Evolutionary conservation across 352 stramenopile genomes (phyloP).

Genomic region (Aphanomyces cochlioides): DNA sequence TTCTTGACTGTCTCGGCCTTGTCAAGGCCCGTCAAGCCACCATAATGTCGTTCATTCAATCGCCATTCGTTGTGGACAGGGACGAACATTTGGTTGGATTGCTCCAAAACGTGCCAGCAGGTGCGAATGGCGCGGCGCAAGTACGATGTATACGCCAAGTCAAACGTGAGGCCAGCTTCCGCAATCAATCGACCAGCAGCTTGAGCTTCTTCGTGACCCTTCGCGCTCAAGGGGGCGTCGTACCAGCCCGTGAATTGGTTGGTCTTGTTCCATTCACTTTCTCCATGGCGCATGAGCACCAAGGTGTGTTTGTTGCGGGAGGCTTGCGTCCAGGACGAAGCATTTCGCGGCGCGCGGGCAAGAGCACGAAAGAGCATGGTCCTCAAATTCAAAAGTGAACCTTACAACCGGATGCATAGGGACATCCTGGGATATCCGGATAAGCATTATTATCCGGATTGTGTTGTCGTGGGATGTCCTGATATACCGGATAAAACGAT

Average conservation of each 20-base stretch:
- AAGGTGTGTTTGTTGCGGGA: conserved; percentile 80
- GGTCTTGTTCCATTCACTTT: conserved; percentile 94
- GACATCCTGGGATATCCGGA: not conserved
- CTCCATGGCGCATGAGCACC: conserved; percentile 91
- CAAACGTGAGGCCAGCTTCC: conserved; percentile 91
- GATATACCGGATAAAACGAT: not conserved
- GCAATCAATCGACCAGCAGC: conserved; percentile 86
- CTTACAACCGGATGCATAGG: not conserved
- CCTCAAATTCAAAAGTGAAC: conserved; percentile 4
- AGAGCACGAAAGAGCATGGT: not conserved
- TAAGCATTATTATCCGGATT: not conserved
- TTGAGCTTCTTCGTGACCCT: conserved; percentile 87
- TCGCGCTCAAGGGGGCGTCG: conserved; percentile 88
- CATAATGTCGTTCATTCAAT: conserved; percentile 90
- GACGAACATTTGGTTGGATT: conserved; percentile 93
- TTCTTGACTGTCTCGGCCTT: conserved; percentile 90
- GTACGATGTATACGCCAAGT: conserved; percentile 94
- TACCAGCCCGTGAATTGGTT: conserved; percentile 95
- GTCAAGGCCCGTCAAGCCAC: conserved; percentile 86
- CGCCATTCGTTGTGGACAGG: conserved; percentile 92
- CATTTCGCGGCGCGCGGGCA: not conserved
- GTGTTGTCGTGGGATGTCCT: not conserved
- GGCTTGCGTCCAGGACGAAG: not conserved
- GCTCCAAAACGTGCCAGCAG: conserved; percentile 91
- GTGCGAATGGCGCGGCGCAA: conserved; percentile 94